Base-by-base conservation (phyloP, 2,329 filamentous ascomycete genomes). In the Penicillium janthinellum region DNA sequence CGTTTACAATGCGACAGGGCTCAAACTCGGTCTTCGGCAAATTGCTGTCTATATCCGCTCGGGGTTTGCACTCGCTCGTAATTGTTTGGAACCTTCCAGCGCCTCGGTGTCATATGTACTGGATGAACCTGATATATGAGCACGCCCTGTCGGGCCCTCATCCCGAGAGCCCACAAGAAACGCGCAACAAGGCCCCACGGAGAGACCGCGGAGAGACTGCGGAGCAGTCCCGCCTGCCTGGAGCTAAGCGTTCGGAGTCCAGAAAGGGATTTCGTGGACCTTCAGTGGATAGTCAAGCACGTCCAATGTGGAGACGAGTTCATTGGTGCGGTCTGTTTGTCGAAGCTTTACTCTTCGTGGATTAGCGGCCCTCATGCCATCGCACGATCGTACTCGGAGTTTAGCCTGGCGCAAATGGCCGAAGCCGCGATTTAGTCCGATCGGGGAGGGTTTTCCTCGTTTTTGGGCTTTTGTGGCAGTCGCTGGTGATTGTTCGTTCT, bases 401-500 rank as follows among this genome's bases (percentile, higher is more conserved):
- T 60, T 53, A 60, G 45, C 38, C 39, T 25, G 38, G 34, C 55
- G 45, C 54, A 37, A 37, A 60, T 53, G 55, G n/a, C 56, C 56
- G 56, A 58, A 34, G 39, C 15, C 47, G 44, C 17, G 47, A 51
- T 14, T 14, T 14, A 47, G 44, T n/a, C 44, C 44, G 44, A 47
- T 25, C 44, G 22, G 22, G 20, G 20, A 20, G 42, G 42, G 10
- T 15, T 45, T 28, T 28, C 5, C 10, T 42, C 39, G 31, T 42
- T 20, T 22, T 42, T 12, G n/a, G 14, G 20, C 34, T 35, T 14
- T 15, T 44, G 22, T 28, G 44, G 48, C 7, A 14, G 25, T 28
- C 14, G 17, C 48, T 4, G 17, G 22, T 14, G 17, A 42, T 37
- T 42, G 25, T 35, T 4, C 28, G 5, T n/a, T 45, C 37, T 47